Evolutionary conservation across 176 grass and related monocot species (phyloP), one percentile per base, ranked within the genome.

Genomic region (Metroxylon sagu): DNA sequence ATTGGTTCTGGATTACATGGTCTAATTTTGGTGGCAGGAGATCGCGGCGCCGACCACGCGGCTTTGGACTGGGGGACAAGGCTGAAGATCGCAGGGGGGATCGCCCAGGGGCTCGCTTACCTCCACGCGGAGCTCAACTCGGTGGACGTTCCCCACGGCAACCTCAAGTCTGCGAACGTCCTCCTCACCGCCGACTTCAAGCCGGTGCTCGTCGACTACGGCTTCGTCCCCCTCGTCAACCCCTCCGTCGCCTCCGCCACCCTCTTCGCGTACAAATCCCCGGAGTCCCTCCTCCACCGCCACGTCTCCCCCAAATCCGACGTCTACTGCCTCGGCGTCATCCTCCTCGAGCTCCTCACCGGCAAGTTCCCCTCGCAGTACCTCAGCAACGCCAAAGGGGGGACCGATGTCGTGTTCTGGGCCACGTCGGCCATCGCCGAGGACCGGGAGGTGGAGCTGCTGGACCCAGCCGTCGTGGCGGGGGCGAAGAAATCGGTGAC

Each of bases 311-410:
- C 74, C 23, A 85, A 88, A 65, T 80, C 93, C 65, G 93, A 97
- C 65, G 87, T 91, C 5, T 91, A 91, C 79, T 88, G 93, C 72
- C 74, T 97, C 74, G 93, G 93, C 57, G n/a, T 97, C 66, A 50
- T 91, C 25, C 68, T 97, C 56, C 93, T 97, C 56, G 93, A 97
- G 70, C 81, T 97, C 54, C 83, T 97, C 69, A 97, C 86, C 0
- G 92, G 92, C 4, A 96, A 91, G 72, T 91, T 88, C 74, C 92
- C 84, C 5, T 60, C 92, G 16, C 87, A 91, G 52, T 97, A 97
- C 64, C 74, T 86, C 30, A 51, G 80, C 8, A 81, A 81, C 54
- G 76, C 64, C 23, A 83, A 85, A 50, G 92, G 92, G 8, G 92
- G 92, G 21, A 97, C 84, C 21, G 93, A 97, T 72, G 78, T 97